Evolutionary conservation across 192 early-diverging fungal genomes (phyloP).

Genomic region (Linnemannia elongata): DNA sequence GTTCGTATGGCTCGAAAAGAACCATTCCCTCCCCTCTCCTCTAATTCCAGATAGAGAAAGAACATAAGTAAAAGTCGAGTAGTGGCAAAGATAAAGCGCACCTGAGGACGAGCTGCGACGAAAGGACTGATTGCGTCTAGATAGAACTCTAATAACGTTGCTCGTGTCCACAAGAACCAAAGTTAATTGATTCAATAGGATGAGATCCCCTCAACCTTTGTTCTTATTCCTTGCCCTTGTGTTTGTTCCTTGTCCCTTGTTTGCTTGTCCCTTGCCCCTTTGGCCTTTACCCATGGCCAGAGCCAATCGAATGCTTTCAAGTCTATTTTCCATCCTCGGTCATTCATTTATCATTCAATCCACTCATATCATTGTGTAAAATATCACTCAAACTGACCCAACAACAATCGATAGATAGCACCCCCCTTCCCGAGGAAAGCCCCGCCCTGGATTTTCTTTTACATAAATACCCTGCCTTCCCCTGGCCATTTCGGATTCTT

Average conservation of each 20-base stretch:
- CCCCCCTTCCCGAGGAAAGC: neutral
- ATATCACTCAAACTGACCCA: no score
- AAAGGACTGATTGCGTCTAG: neutral
- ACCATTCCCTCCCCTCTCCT: no score
- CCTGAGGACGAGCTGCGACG: neutral
- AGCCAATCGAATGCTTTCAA: neutral
- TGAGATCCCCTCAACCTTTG: no score
- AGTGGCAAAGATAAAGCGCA: neutral
- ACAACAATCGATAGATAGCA: neutral
- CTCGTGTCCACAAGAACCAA: neutral
- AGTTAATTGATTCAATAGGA: neutral
- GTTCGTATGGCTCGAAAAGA: no score
- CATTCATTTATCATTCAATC: neutral
- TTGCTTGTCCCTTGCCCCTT: neutral
- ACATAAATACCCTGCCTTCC: conserved; percentile 5
- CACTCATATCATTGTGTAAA: neutral
- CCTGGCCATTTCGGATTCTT: neutral
- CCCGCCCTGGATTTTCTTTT: neutral
- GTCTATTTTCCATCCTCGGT: neutral
- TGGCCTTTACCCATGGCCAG: neutral
- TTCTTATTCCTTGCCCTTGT: neutral
- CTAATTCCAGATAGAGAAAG: no score
- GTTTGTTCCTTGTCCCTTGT: neutral
- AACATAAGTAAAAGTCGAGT: no score
- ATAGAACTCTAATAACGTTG: neutral